phyloP scores from a whole-genome alignment of 345 rosid genomes.

The Pelargonium nanum region DNA sequence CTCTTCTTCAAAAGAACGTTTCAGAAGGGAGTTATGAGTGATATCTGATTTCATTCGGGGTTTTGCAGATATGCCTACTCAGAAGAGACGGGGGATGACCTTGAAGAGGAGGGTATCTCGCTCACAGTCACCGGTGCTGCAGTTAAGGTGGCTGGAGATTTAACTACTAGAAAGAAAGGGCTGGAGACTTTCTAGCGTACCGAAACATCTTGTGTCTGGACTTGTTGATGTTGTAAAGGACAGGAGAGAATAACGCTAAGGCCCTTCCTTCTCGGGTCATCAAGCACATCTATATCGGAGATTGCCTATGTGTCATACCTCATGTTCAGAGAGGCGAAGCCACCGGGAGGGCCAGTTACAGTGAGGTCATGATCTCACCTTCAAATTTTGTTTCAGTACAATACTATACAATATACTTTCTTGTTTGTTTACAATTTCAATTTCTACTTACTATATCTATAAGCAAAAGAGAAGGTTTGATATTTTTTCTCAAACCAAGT shows the following conservation, averaged over 20 bases:
- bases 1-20: neutral
- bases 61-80: conserved; percentile 27
- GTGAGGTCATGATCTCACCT: neutral
- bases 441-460: too few relatives aligned
- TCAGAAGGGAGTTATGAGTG: too few relatives aligned
- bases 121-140: conserved; percentile 19
- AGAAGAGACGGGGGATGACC: conserved; percentile 28
- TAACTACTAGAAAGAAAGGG: conserved; percentile 31
- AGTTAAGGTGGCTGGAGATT: conserved; percentile 23
- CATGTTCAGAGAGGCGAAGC: too few relatives aligned
- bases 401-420: too few relatives aligned
- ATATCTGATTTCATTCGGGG: neutral
- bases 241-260: conserved; percentile 20
- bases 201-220: conserved; percentile 23
- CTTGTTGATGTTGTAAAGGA: conserved; percentile 26
- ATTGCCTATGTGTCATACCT: too few relatives aligned
- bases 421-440: too few relatives aligned
- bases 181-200: conserved; percentile 13
- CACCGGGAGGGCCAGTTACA: too few relatives aligned
- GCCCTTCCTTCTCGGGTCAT: neutral
- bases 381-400: neutral
- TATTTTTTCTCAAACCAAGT: too few relatives aligned
- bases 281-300: too few relatives aligned
- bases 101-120: conserved; percentile 26
- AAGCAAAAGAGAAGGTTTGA: too few relatives aligned